These are phyloP conservation scores for Blastocystis hominis DNA, from an alignment of 352 stramenopile species.

Conservation along the genomic window DNA sequence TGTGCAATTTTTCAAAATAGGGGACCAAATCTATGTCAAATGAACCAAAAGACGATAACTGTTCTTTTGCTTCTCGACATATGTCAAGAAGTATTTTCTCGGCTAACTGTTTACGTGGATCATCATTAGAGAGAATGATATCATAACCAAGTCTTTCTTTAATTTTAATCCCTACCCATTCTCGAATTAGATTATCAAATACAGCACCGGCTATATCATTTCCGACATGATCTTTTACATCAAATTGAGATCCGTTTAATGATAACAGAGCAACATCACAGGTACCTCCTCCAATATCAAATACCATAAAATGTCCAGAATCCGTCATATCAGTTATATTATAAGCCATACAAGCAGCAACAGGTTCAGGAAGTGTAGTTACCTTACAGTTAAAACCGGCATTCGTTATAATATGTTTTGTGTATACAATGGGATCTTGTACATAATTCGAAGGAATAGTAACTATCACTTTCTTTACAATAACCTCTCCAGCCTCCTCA, in stretches of 20 bases:
- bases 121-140: background rate
- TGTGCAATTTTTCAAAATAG: background rate
- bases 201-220: conserved; percentile 78
- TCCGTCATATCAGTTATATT: conserved; percentile 84
- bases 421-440: background rate
- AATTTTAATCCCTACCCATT: background rate
- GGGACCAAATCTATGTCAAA: background rate
- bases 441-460: background rate
- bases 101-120: background rate
- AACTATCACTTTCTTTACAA: background rate
- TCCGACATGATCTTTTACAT: conserved; percentile 70
- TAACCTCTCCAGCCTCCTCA: background rate
- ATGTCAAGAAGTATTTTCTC: background rate
- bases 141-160: background rate
- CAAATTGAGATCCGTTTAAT: conserved; percentile 19
- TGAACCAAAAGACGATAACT: background rate
- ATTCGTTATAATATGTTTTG: background rate
- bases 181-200: conserved; percentile 60
- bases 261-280: background rate
- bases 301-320: conserved; percentile 67
- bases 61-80: conserved; percentile 12
- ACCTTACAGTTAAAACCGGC: background rate
- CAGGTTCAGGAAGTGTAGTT: conserved; percentile 79
- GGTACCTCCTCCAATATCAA: conserved; percentile 31
- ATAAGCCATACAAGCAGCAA: conserved; percentile 91